Conservation (phyloP, 176 grass and related monocot species). For the Thalia dealbata region DNA sequence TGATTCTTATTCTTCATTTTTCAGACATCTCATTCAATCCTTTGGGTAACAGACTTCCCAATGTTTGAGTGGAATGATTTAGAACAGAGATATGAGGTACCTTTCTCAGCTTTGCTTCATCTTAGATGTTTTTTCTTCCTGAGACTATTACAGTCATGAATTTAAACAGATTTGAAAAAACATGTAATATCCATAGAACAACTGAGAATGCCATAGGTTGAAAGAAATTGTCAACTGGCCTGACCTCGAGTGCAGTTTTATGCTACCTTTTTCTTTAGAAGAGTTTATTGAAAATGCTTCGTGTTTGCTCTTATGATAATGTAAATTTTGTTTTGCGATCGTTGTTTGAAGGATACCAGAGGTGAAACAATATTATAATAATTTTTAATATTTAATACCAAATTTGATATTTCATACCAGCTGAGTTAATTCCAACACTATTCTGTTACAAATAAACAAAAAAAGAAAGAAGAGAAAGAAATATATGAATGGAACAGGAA, state of each 20-base stretch:
- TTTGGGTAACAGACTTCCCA: constrained; percentile 94
- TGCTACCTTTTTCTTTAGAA: neutral
- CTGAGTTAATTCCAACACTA: neutral
- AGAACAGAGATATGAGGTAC: constrained; percentile 85
- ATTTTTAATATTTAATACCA: neutral
- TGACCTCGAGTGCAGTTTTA: no score
- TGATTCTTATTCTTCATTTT: constrained; percentile 23
- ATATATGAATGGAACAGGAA: neutral
- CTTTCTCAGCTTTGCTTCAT: constrained; percentile 18
- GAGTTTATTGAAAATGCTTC: neutral
- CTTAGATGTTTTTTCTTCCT: neutral
- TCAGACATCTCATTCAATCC: constrained; percentile 61
- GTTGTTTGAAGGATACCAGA: no score
- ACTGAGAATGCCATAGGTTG: neutral
- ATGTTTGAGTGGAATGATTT: constrained; percentile 91
- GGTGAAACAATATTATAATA: no score
- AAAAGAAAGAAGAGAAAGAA: neutral
- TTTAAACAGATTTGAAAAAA: neutral
- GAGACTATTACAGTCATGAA: neutral
- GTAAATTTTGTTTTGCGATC: neutral
- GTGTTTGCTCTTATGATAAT: neutral
- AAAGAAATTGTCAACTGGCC: neutral
- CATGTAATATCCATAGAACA: neutral
- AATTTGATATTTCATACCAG: neutral
- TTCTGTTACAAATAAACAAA: neutral